Base-by-base conservation (phyloP, 371 early-diverging fungal species). In the Coemansia sp. region DNA sequence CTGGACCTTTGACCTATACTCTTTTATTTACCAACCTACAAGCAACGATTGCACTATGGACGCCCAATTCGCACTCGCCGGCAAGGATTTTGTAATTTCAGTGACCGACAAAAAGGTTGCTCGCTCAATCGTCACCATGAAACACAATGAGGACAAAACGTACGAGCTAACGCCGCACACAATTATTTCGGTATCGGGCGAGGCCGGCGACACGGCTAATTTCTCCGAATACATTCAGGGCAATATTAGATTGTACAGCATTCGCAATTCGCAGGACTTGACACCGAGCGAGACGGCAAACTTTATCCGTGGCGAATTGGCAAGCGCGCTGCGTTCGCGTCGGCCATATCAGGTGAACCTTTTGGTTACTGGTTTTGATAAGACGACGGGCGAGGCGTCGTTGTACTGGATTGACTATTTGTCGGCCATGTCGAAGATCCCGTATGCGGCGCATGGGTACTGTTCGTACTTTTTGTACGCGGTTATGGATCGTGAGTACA, bases 181-280 rank as follows among this genome's bases (percentile, higher is more conserved):
- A 14, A 71, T 93, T 14, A 83, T 98, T 88, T 78, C 92, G 42
- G 95, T 87, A 68, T 82, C 89, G 40, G 98, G 98, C 65, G 97
- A 94, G 79, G 84, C 94, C n/a, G 97, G 97, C 58, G 98, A 98
- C 74, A 89, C 93, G 4, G 89, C 90, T 52, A 89, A 93, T 75
- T 98, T 97, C 84, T 88, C 94, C 53, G 98, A 98, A 83, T 98
- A 92, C 80, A 90, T 98, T 67, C 93, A 95, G 78, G 86, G 91
- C 71, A 98, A 97, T 80, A 84, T 92, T 65, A 86, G 89, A 78
- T 87, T 97, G n/a, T 94, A 95, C 78, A 88, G 88, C 47, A 93
- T 97, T 69, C 84, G 88, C 59, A 89, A 96, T 73, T 91, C 91
- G 21, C 83, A 90, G 57, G 90, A 91, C 59, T 82, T 97, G 68